Percentiles rank a stretch among this genome's conserved stretches.
Evolutionary conservation across 345 rosid species (phyloP).

Genomic region (Lagerstroemia speciosa): DNA sequence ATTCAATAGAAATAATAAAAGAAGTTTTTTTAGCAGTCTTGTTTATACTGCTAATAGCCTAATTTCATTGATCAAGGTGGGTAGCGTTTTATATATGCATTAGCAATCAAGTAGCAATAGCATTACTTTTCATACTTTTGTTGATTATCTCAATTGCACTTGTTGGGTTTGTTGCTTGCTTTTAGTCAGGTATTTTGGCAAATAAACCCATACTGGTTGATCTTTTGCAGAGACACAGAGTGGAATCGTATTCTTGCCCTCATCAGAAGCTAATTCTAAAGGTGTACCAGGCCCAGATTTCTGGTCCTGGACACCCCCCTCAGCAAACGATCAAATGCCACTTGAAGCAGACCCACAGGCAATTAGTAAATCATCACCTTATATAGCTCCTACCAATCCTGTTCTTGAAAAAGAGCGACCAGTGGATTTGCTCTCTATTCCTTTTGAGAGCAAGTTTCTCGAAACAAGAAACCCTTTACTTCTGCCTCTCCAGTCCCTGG

Average conservation of each 20-base stretch:
- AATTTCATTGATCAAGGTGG: no score
- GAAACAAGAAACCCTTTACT: constrained; percentile 28
- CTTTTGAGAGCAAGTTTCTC: constrained; percentile 58
- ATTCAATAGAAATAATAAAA: no score
- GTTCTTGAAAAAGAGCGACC: constrained; percentile 51
- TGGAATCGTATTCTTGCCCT: constrained; percentile 31
- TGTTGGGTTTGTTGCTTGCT: background rate
- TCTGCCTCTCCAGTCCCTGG: constrained; percentile 64
- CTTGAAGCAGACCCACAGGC: constrained; percentile 18
- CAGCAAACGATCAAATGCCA: constrained; percentile 17
- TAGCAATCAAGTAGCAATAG: no score
- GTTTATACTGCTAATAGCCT: no score
- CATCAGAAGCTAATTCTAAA: constrained; percentile 30
- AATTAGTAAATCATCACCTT: constrained; percentile 19
- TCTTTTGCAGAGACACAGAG: constrained; percentile 29
- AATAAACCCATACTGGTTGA: background rate
- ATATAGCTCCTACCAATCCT: constrained; percentile 29
- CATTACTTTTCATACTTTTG: no score
- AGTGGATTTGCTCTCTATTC: constrained; percentile 48
- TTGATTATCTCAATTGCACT: background rate
- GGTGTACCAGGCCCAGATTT: constrained; percentile 82
- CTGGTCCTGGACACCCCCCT: constrained; percentile 90
- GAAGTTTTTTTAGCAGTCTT: no score
- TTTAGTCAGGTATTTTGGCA: background rate
- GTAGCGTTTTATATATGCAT: no score